A percentile compares a stretch with the other conserved stretches of the same genome.
phyloP scores from a whole-genome alignment of 495 filamentous ascomycete genomes.

The Aspergillus steynii region DNA sequence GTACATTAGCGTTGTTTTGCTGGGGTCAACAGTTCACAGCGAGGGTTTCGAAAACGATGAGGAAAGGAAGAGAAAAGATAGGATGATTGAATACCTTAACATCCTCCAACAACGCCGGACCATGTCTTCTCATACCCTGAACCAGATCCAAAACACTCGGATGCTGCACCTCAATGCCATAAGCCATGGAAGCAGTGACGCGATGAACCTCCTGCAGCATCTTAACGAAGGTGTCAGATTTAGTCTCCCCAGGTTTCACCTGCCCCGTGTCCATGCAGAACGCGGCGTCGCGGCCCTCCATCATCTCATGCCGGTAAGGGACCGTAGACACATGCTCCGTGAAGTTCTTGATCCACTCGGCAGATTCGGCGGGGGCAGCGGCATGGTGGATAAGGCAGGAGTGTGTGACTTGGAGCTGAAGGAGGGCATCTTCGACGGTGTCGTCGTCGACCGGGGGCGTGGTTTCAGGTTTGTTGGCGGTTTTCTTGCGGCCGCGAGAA shows the following conservation, averaged over 20 bases:
- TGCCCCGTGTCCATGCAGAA: slow-evolving; percentile 87
- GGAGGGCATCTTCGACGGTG: slow-evolving; percentile 69
- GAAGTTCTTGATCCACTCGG: slow-evolving; percentile 76
- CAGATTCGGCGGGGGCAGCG: slow-evolving; percentile 59
- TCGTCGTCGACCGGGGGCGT: slow-evolving; percentile 66
- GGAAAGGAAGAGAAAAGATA: neutral
- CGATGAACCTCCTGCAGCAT: slow-evolving; percentile 79
- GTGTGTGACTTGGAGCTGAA: slow-evolving; percentile 70
- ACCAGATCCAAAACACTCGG: slow-evolving; percentile 58
- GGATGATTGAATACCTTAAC: slow-evolving; percentile 44
- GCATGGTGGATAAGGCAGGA: slow-evolving; percentile 72
- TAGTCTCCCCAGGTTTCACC: slow-evolving; percentile 69
- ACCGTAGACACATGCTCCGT: slow-evolving; percentile 79
- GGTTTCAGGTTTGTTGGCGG: slow-evolving; percentile 43
- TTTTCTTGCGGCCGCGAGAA: slow-evolving; percentile 34
- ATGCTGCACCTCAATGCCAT: slow-evolving; percentile 66
- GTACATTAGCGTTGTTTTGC: no score
- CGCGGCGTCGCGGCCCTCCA: slow-evolving; percentile 52
- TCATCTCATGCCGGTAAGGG: slow-evolving; percentile 61
- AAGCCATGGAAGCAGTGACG: slow-evolving; percentile 71
- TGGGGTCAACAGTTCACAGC: no score
- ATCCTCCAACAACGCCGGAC: slow-evolving; percentile 60
- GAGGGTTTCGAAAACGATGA: no score
- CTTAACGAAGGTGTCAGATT: slow-evolving; percentile 68
- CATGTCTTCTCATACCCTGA: slow-evolving; percentile 56